A percentile compares a stretch with the other conserved stretches of the same genome.
Conservation (phyloP, 164 flowering plant genomes). For the Houttuynia cordata region DNA sequence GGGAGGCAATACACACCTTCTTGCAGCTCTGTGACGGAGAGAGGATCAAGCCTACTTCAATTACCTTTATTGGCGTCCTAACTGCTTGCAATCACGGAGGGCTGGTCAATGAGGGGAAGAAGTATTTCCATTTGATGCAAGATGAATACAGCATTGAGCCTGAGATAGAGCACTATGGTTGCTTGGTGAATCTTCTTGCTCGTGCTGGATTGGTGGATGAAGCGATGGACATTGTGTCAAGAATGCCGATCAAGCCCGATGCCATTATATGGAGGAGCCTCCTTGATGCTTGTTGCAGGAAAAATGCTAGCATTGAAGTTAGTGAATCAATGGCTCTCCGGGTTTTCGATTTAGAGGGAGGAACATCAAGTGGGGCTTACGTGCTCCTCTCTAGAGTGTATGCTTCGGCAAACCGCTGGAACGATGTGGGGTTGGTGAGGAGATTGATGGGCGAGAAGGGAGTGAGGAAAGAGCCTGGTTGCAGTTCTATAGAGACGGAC, state of each 20-base stretch:
- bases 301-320: constrained; percentile 37
- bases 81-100: constrained; percentile 22
- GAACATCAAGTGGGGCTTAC: constrained; percentile 41
- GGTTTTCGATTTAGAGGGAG: constrained; percentile 32
- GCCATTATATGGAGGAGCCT: constrained; percentile 77
- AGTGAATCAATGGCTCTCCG: constrained; percentile 45
- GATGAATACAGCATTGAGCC: constrained; percentile 44
- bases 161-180: constrained; percentile 67
- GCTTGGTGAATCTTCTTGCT: constrained; percentile 65
- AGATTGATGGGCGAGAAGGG: constrained; percentile 61
- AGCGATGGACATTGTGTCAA: constrained; percentile 41
- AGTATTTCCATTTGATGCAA: constrained; percentile 16
- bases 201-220: constrained; percentile 54
- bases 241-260: constrained; percentile 72
- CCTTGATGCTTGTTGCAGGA: constrained; percentile 61
- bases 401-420: constrained; percentile 58
- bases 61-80: constrained; percentile 18
- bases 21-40: constrained; percentile 27
- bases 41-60: constrained; percentile 19
- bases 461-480: constrained; percentile 65
- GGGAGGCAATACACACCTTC: constrained; percentile 40
- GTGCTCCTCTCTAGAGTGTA: constrained; percentile 63
- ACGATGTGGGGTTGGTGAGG: constrained; percentile 57
- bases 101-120: constrained; percentile 15
- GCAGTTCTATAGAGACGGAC: constrained; percentile 52